Conservation (phyloP, 2,329 filamentous ascomycete genomes). For the Phoma sp. region DNA sequence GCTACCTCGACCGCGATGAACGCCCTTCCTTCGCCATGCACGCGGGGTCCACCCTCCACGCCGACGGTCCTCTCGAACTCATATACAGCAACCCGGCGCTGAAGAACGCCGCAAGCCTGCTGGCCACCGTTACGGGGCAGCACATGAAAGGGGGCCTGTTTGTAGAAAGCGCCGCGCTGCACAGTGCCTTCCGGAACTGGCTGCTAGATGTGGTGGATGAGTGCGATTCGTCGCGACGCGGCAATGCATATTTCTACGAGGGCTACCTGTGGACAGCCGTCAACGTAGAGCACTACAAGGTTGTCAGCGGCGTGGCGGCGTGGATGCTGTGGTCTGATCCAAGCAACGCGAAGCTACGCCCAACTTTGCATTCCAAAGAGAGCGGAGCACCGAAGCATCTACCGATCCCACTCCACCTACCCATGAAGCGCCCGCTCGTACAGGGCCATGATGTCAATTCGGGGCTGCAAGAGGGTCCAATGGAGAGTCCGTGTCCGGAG, state of each 20-base stretch:
- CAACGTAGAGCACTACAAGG: constrained; percentile 28
- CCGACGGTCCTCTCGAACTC: constrained; percentile 23
- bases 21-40: constrained; percentile 37
- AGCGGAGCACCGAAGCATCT: constrained; percentile 53
- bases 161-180: constrained; percentile 20
- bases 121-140: constrained; percentile 27
- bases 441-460: constrained; percentile 4
- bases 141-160: constrained; percentile 23
- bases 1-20: constrained; percentile 32
- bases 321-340: constrained; percentile 19
- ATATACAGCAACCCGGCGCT: constrained; percentile 39
- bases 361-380: constrained; percentile 4
- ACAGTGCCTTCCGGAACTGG: constrained; percentile 40
- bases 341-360: background rate
- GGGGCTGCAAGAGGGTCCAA: background rate
- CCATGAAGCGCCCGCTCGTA: background rate
- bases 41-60: constrained; percentile 7
- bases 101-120: constrained; percentile 20
- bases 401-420: constrained; percentile 27
- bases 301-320: constrained; percentile 39
- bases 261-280: constrained; percentile 39
- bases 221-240: constrained; percentile 16
- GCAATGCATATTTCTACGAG: constrained; percentile 33
- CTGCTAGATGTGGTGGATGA: constrained; percentile 22
- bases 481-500: background rate